Base-by-base conservation (phyloP, 495 filamentous ascomycete genomes). In the Elasticomyces elasticus region DNA sequence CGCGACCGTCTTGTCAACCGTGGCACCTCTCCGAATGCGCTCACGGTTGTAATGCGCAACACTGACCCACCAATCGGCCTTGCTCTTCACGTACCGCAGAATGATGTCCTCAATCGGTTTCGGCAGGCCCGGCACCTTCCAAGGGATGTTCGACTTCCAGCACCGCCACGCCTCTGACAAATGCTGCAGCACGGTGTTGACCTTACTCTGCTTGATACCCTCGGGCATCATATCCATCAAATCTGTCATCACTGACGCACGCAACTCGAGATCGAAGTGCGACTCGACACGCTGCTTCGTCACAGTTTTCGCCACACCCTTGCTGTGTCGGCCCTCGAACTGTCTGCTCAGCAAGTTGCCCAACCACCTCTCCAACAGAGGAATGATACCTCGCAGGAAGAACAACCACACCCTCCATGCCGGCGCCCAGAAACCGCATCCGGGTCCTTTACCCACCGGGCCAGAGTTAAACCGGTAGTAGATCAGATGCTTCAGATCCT, bases 221-320 rank as follows among this genome's bases (percentile, higher is more conserved):
- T 96, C 94, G 1, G 94, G 94, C 94, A 99, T 99, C 94, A 99
- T 99, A 62, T 99, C 94, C 84, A 95, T 95, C 25, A 99, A 73
- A 72, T 99, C 94, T 19, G 90, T 87, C 87, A 99, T 99, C 46
- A 99, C 94, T 0, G 94, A 95, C 17, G 94, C 94, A 65, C 94
- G 87, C 37, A 99, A 79, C 71, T 99, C 94, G 50, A 99, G 79
- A 67, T 99, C 94, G 61, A 97, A 99, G 68, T 99, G 94, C 27
- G 90, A 96, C 70, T 99, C 94, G 25, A 99, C 94, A 69, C 94
- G 84, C 70, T 99, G 94, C 70, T 99, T 99, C 1, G 94, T 99
- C 23, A 97, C 94, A 11, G 94, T 99, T 73, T 99, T 99, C 47
- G 94, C 94, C 31, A 99, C 94, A 52, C 94, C 94, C 71, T 99